Conservation (phyloP, 2,329 filamentous ascomycete species). For the Aspergillus aculeatinus region DNA sequence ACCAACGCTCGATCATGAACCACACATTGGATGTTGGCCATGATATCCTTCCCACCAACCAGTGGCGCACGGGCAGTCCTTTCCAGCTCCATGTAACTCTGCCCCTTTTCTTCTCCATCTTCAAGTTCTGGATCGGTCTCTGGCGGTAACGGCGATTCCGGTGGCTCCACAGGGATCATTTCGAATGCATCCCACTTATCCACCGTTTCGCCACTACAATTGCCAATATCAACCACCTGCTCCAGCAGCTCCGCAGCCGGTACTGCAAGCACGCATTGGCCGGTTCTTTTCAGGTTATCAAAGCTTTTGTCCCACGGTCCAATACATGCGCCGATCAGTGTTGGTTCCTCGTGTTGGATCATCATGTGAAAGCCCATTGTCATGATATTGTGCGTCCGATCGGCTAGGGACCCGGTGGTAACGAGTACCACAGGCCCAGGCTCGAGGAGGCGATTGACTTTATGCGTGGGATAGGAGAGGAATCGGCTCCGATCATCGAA, state of each 20-base stretch:
- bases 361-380: constrained; percentile 9
- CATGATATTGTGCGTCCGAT: constrained; percentile 8
- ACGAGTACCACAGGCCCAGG: constrained; percentile 5
- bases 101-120: neutral
- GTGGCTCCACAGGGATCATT: neutral
- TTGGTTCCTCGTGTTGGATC: constrained; percentile 6
- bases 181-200: constrained; percentile 2
- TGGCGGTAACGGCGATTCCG: neutral
- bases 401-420: constrained; percentile 1
- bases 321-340: constrained; percentile 7
- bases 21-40: constrained; percentile 6
- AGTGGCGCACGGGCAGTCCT: neutral
- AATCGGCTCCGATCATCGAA: neutral
- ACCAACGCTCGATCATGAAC: constrained; percentile 7
- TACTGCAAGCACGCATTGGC: constrained; percentile 6
- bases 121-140: neutral
- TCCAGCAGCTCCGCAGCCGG: constrained; percentile 6
- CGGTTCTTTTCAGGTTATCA: constrained; percentile 2
- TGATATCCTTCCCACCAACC: constrained; percentile 2
- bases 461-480: constrained; percentile 4
- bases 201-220: constrained; percentile 6
- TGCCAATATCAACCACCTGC: constrained; percentile 4
- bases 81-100: neutral
- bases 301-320: constrained; percentile 7
- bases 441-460: constrained; percentile 6